Conservation (phyloP, 495 filamentous ascomycete genomes). For the Penicillium desertorum region DNA sequence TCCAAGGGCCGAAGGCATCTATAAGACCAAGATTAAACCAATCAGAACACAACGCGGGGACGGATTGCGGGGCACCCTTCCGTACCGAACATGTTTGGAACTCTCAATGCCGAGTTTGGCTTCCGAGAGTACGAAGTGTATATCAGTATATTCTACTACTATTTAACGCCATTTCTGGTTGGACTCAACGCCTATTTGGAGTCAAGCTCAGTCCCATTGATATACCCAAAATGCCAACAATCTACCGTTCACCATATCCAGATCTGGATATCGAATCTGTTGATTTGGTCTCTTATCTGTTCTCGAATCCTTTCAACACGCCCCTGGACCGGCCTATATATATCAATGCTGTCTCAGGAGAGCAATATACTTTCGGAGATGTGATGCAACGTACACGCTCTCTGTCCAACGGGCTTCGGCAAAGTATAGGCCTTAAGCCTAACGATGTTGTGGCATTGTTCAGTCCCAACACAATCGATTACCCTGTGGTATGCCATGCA, state of each 20-base stretch:
- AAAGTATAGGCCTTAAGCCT: conserved; percentile 65
- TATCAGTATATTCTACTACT: not conserved
- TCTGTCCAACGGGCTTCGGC: conserved; percentile 71
- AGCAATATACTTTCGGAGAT: conserved; percentile 67
- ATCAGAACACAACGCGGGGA: not conserved
- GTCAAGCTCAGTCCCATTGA: not conserved
- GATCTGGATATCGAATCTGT: conserved; percentile 29
- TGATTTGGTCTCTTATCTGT: conserved; percentile 70
- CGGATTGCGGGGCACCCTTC: not conserved
- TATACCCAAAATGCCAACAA: conserved; percentile 23
- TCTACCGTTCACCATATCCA: conserved; percentile 29
- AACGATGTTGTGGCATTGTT: conserved; percentile 67
- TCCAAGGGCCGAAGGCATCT: not conserved
- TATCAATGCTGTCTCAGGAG: conserved; percentile 62
- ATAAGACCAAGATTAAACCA: not conserved
- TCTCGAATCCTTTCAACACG: conserved; percentile 44
- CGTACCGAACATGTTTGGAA: not conserved
- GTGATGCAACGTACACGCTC: conserved; percentile 58
- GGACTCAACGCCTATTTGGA: not conserved
- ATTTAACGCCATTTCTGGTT: not conserved
- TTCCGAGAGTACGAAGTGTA: not conserved
- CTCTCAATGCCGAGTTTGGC: not conserved
- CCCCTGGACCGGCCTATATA: conserved; percentile 18
- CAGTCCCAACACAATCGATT: conserved; percentile 69
- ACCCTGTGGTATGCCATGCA: conserved; percentile 64